Evolutionary conservation across 352 stramenopile species (phyloP).

Genomic region (Phytopythium mirpurense): DNA sequence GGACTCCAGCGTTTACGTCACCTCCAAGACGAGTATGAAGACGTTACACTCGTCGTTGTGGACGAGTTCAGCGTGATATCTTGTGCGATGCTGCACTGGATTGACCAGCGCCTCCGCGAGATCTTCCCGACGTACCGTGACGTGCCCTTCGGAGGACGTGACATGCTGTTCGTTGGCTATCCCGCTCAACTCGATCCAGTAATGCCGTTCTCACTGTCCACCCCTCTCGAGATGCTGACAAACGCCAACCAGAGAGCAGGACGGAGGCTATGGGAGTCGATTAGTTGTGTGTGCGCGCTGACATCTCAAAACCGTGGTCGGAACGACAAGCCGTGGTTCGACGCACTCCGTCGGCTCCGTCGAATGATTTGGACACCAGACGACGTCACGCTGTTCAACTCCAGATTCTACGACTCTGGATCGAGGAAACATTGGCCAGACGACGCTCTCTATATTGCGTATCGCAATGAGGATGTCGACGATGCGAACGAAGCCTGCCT

Average conservation of each 20-base stretch:
- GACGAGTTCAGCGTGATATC: background rate
- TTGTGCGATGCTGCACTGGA: background rate
- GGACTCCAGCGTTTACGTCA: background rate
- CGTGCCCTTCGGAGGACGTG: background rate
- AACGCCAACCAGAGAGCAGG: background rate
- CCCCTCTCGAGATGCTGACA: background rate
- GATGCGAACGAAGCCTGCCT: background rate
- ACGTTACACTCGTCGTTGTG: background rate
- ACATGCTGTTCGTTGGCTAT: background rate
- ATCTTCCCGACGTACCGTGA: background rate
- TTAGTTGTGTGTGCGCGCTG: background rate
- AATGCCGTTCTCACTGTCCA: background rate
- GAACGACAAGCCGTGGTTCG: background rate
- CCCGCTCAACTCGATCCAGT: background rate
- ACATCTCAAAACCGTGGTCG: background rate
- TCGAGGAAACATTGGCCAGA: no score
- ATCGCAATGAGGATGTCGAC: background rate
- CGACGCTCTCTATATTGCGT: background rate
- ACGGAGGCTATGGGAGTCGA: background rate
- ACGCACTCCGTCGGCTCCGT: background rate
- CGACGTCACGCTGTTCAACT: background rate
- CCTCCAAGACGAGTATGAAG: background rate
- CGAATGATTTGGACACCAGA: background rate
- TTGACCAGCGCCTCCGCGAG: background rate
- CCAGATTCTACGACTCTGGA: background rate